Base-by-base conservation (phyloP, 2,329 filamentous ascomycete species). In the Septoria linicola region DNA sequence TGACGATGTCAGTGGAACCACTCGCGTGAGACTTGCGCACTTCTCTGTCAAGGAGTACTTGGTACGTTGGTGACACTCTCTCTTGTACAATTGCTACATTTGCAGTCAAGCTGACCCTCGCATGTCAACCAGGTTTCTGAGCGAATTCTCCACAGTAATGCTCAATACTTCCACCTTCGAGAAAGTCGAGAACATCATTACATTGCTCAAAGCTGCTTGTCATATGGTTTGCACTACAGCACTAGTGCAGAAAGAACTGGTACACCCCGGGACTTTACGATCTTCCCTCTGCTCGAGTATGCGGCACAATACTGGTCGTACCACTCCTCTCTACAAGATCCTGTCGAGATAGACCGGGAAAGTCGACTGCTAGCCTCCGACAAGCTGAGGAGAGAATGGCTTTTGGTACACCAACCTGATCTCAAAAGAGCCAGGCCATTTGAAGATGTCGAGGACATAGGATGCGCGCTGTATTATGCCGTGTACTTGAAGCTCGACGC, bases 41-140 rank as follows among this genome's bases (percentile, higher is more conserved):
- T 63, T 61, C 44, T 60, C 59, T 2, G 57, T 64, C 2, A 54
- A 62, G 34, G 57, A 64, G 31, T 63, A 64, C 41, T 52, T 64
- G 11, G 49, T 54, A 14, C n/a, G n/a, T n/a, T n/a, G n/a, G n/a
- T n/a, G n/a, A n/a, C n/a, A n/a, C n/a, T n/a, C n/a, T n/a, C n/a
- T n/a, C n/a, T n/a, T n/a, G n/a, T n/a, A n/a, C n/a, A n/a, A n/a
- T n/a, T n/a, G n/a, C n/a, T n/a, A n/a, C n/a, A n/a, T n/a, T n/a
- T n/a, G n/a, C n/a, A n/a, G n/a, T n/a, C n/a, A n/a, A n/a, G n/a
- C n/a, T n/a, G n/a, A n/a, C n/a, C n/a, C n/a, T n/a, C n/a, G n/a
- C n/a, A n/a, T n/a, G n/a, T n/a, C n/a, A n/a, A n/a, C n/a, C n/a
- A n/a, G n/a, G n/a, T n/a, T n/a, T 62, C 59, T 10, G 20, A 50